A percentile compares a stretch with the other conserved stretches of the same genome.
phyloP scores from a whole-genome alignment of 1,139 yeast genomes.

The Candida sp. region DNA sequence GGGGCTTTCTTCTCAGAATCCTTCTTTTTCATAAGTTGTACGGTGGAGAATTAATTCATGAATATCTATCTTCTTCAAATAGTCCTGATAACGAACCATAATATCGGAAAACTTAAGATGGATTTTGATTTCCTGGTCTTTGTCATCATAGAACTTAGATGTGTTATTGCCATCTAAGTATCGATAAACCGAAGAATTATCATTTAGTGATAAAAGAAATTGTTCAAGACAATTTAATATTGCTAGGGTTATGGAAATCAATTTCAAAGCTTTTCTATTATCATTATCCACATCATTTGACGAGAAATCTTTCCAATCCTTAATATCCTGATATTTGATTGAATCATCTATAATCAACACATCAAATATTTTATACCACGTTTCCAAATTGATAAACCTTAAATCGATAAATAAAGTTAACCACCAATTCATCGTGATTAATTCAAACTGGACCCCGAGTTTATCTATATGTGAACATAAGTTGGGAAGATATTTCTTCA shows the following conservation, averaged over 20 bases:
- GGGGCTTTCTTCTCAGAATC: not conserved
- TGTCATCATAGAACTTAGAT: slow-evolving; percentile 1
- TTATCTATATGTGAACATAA: slow-evolving; percentile 32
- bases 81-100: slow-evolving; percentile 6
- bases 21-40: not conserved
- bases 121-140: slow-evolving; percentile 3
- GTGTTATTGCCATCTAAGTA: slow-evolving; percentile 6
- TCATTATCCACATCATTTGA: not conserved
- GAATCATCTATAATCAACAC: slow-evolving; percentile 25
- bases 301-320: not conserved
- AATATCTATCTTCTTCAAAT: slow-evolving; percentile 3
- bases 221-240: slow-evolving; percentile 7
- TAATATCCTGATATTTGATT: not conserved
- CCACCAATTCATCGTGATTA: slow-evolving; percentile 60
- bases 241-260: slow-evolving; percentile 8
- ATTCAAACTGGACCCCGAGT: slow-evolving; percentile 44
- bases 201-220: slow-evolving; percentile 2
- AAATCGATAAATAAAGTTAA: slow-evolving; percentile 49
- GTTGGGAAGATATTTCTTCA: slow-evolving; percentile 29
- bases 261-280: slow-evolving; percentile 2
- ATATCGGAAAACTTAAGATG: slow-evolving; percentile 8
- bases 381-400: slow-evolving; percentile 48
- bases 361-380: slow-evolving; percentile 53
- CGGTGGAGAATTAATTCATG: slow-evolving; percentile 1
- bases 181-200: slow-evolving; percentile 7